These are phyloP conservation scores for Xylaria polymorpha DNA, from an alignment of 2,329 filamentous ascomycete genomes.

Conservation along the genomic window DNA sequence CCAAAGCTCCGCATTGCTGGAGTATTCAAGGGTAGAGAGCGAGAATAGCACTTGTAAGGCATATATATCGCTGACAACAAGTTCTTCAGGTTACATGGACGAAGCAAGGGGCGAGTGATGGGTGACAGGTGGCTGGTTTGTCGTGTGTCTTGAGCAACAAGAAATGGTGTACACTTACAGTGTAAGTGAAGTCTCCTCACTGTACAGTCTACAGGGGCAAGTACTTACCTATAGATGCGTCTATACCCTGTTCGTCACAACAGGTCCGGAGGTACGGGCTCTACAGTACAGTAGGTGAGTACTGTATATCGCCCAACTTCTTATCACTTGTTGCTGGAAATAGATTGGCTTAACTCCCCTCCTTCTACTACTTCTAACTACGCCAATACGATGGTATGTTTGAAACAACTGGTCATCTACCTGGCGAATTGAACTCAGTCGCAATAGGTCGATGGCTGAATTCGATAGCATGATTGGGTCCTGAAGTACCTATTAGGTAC, in stretches of 20 bases:
- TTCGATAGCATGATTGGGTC: constrained; percentile 9
- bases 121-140: constrained; percentile 15
- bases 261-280: constrained; percentile 14
- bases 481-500: constrained; percentile 6
- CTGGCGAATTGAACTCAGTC: not conserved
- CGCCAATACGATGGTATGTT: not conserved
- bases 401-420: not conserved
- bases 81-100: constrained; percentile 3
- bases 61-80: not conserved
- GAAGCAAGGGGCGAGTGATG: constrained; percentile 14
- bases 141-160: constrained; percentile 7
- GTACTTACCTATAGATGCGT: constrained; percentile 18
- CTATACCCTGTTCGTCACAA: constrained; percentile 26
- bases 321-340: constrained; percentile 20
- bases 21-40: not conserved
- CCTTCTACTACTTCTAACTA: not conserved
- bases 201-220: not conserved
- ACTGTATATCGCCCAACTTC: constrained; percentile 17
- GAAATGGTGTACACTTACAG: constrained; percentile 7
- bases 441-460: constrained; percentile 5
- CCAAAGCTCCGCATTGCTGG: not conserved
- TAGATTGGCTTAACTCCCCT: not conserved
- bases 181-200: constrained; percentile 23
- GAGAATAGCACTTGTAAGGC: not conserved
- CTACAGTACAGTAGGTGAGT: not conserved